Evolutionary conservation across 2,329 filamentous ascomycete species (phyloP), one percentile per base, ranked within the genome.

Genomic region (Cladosporium sp.): DNA sequence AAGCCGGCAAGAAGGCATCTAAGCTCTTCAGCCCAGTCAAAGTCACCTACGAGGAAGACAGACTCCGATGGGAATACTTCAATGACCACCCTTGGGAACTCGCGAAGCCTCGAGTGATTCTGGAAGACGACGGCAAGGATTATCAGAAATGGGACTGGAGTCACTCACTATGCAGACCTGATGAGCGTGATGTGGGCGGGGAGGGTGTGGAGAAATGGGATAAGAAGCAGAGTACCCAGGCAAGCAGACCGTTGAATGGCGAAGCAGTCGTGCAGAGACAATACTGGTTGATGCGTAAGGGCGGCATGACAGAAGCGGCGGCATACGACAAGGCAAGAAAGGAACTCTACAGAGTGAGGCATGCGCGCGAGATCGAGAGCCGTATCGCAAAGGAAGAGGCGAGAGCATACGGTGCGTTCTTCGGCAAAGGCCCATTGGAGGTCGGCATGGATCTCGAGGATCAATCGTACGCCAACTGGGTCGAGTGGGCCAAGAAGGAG

Each of bases 31-130:
- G 86, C 66, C 94, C 94, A 1, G 83, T 91, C 63, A 76, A 79
- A 58, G 86, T 99, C 62, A 77, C 77, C 55, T 97, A 94, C 71
- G 84, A 88, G 60, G 94, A 99, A 73, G 94, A 99, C 74, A 75
- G 77, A 60, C 79, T 99, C 68, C 87, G 94, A 62, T 80, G 76
- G 64, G 84, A 86, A 25, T 99, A 97, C 77, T 99, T 90, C 78
- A 85, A 82, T 68, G 93, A 99, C 73, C 94, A 99, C 72, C 94
- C 94, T 4, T 99, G 94, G 94, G 94, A 99, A 75, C 78, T 99
- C 69, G 94, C 94, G 17, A 83, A 93, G 61, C 94, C 94, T 56
- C 83, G 90, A 65, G 80, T 96, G 58, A 79, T 99, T 47, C 77
- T 97, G 9, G 94, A 99, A 75, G 79, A 86, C 65, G 88, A 93